Base-by-base conservation (phyloP, 2,329 filamentous ascomycete genomes). In the Capronia coronata region DNA sequence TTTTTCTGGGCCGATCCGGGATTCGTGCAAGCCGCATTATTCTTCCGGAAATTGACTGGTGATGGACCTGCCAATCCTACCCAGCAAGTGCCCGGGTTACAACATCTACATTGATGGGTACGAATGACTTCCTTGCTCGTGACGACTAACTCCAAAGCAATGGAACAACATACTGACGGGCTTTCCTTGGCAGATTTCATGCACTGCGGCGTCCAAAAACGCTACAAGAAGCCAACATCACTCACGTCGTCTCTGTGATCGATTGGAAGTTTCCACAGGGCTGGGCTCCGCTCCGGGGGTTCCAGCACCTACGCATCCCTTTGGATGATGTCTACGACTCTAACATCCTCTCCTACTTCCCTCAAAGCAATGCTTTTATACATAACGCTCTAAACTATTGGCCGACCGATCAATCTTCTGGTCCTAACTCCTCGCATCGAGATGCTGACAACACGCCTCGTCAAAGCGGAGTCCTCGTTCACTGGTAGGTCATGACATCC, bases 261-360 rank as follows among this genome's bases (percentile, higher is more conserved):
- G 78, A 79, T 40, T 76, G 84, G 59, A 75, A 78, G 37, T 68
- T 78, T 42, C 72, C 78, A 59, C 68, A 75, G 59, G 70, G 71
- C 52, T 55, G 47, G 44, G 53, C 53, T 43, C 73, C 76, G 34
- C 82, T 80, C 62, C 74, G 78, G 56, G 73, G 76, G 35, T 88
- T 82, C 65, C 71, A 82, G 56, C 88, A 94, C 65, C 75, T 87
- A 59, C 76, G 82, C 53, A 84, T 97, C 57, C 84, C 94, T 58
- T 81, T 96, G 37, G 87, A 97, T 67, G 93, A 98, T 71, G 80
- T 90, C 44, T 87, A 91, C 16, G 88, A 96, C 63, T 84, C 90
- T 60, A 87, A 98, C 67, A 69, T 97, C 44, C 71, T 97, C 14
- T 78, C 86, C 55, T 82, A 94, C 67, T 84, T 97, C 54, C 80